phyloP scores from a whole-genome alignment of 345 rosid species.

The Gossypium arboreum region DNA sequence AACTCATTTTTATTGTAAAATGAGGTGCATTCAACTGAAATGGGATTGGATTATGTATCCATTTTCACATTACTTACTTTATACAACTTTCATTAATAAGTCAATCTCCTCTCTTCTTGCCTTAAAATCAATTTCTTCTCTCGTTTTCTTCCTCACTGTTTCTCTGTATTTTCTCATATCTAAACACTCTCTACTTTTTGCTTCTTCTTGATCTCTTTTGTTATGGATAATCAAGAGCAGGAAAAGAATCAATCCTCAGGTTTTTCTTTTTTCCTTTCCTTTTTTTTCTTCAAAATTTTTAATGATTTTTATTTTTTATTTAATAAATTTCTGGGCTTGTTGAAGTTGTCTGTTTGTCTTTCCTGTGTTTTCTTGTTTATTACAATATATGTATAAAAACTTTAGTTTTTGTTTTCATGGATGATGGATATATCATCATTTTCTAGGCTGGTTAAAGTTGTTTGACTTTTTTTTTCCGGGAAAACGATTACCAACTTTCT shows the following conservation, averaged over 20 bases:
- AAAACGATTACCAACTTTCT: no score
- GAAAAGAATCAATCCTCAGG: not conserved
- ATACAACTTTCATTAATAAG: no score
- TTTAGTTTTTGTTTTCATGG: not conserved
- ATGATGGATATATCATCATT: not conserved
- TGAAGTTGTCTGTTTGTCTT: not conserved
- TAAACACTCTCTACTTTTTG: not conserved
- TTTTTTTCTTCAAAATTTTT: not conserved
- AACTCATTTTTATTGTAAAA: no score
- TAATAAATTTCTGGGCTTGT: not conserved
- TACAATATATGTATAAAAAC: not conserved
- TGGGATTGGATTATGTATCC: no score
- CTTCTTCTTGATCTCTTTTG: not conserved
- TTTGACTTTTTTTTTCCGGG: not conserved
- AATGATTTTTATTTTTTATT: not conserved
- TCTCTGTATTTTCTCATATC: not conserved
- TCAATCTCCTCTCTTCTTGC: no score
- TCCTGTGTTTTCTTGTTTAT: not conserved
- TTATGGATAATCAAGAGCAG: constrained; percentile 10
- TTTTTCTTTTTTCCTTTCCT: not conserved
- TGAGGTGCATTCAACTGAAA: no score
- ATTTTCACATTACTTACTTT: no score
- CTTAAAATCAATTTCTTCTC: no score
- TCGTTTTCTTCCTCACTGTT: not conserved
- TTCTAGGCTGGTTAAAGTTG: not conserved